Evolutionary conservation across 805 yeast species (phyloP), one percentile per base, ranked within the genome.

Genomic region (Saturnispora halmiae): DNA sequence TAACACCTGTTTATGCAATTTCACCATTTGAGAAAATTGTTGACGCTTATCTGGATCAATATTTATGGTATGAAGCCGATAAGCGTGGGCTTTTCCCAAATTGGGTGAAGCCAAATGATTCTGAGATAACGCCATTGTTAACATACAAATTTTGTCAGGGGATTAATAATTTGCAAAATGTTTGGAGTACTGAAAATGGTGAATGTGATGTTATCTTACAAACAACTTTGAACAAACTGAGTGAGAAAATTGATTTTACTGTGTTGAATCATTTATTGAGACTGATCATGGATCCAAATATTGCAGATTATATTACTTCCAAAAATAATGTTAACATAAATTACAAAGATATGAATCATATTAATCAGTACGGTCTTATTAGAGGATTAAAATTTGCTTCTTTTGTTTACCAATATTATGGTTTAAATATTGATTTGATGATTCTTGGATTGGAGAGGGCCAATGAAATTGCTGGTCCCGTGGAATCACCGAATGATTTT

Each of bases 61-160:
- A 90, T 52, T 64, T 92, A 34, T 92, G 97, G 96, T 90, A 82
- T 60, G 97, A 92, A 56, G 90, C 92, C 8, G 95, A 85, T 41
- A 79, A 82, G 55, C 64, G 96, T 44, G 75, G 79, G 6, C 61
- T 92, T 21, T 92, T 92, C 61, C 99, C 99, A 4, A 81, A 79
- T 56, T 92, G 98, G 98, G 72, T 92, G 30, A 92, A 92, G 56
- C 98, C 99, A 7, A 77, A 83, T 50, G 98, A 92, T 52, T 73
- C 83, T 22, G 98, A 92, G 59, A 81, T 92, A 18, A 94, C 97
- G 0, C 98, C 96, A 0, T 60, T 88, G 25, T 65, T 90, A 46
- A 94, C 83, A 1, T 87, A 90, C 62, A 90, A 88, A 55, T 92
- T 96, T 95, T 78, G 86, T 52, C 94, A 84, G 53, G 95, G 95